Conservation (phyloP, 2,329 filamentous ascomycete species). For the Alternaria tenuissima region DNA sequence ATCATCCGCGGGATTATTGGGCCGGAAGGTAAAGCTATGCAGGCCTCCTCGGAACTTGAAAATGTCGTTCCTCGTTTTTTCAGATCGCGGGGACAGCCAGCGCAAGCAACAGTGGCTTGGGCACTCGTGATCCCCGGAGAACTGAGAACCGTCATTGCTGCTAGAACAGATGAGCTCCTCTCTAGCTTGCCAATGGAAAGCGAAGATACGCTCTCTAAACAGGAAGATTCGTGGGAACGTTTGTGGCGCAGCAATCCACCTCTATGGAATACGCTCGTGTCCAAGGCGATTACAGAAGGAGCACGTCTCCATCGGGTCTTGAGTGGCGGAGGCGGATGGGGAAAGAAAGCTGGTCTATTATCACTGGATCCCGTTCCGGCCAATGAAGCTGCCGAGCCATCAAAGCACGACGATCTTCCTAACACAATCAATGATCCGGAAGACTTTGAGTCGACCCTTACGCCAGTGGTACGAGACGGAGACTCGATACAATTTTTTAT, state of each 20-base stretch:
- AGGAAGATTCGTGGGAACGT: slow-evolving; percentile 18
- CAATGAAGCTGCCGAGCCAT: slow-evolving; percentile 7
- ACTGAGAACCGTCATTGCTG: not conserved
- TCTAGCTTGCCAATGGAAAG: not conserved
- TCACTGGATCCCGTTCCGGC: slow-evolving; percentile 71
- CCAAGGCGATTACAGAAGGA: slow-evolving; percentile 35
- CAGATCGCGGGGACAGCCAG: slow-evolving; percentile 49
- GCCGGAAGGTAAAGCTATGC: slow-evolving; percentile 54
- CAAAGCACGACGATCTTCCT: slow-evolving; percentile 3
- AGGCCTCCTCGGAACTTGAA: slow-evolving; percentile 78
- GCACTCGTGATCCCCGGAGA: slow-evolving; percentile 68
- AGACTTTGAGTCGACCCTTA: slow-evolving; percentile 52
- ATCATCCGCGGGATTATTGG: slow-evolving; percentile 73
- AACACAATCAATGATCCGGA: slow-evolving; percentile 30
- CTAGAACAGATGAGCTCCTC: slow-evolving; percentile 19
- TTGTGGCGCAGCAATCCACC: slow-evolving; percentile 35
- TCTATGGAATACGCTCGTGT: slow-evolving; percentile 30
- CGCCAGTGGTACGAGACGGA: slow-evolving; percentile 68
- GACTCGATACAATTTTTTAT: slow-evolving; percentile 63
- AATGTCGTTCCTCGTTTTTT: slow-evolving; percentile 67
- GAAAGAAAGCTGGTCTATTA: slow-evolving; percentile 77
- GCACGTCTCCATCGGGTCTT: slow-evolving; percentile 63
- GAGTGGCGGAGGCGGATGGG: slow-evolving; percentile 87
- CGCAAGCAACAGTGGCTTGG: slow-evolving; percentile 71
- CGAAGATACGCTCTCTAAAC: not conserved